Evolutionary conservation across 192 early-diverging fungal genomes (phyloP), one percentile per base, ranked within the genome.

Genomic region (Entomortierella lignicola): DNA sequence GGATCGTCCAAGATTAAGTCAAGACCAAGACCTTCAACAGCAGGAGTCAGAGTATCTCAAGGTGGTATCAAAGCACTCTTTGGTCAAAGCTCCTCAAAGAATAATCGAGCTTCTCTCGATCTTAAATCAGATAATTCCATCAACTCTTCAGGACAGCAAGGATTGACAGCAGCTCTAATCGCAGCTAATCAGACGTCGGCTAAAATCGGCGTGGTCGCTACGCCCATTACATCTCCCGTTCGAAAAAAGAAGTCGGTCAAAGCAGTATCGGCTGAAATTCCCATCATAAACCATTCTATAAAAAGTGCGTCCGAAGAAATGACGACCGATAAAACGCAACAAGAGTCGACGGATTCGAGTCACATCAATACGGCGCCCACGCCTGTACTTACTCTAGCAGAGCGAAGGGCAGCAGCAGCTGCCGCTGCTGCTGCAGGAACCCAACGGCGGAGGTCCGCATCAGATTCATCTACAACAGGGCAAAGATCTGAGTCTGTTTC

Each of bases 31-130:
- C 66, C 74, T 4, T 77, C 74, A 2, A 68, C 61, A 2, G 55
- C 66, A 13, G 61, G 60, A 1, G 50, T 54, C 21, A 62, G 74
- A 37, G 51, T 77, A 13, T 77, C 74, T 29, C 74, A 77, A 30
- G 74, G 74, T 6, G 74, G 74, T 10, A 77, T 77, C 47, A 77
- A 77, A 39, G 74, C 74, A 37, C 61, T 77, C n/a, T 77, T 77
- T 44, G 74, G 74, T 30, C 66, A 63, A 54, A 31, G 39, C 17
- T 30, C 34, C 4, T 57, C 62, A 41, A 77, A 77, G 56, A 55
- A 44, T 21, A 77, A 69, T 26, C 60, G 74, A 3, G 48, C 61
- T 5, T 77, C 74, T 20, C 34, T 77, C 2, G 74, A 77, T 43
- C 55, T 77, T 2, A 77, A 77, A 60, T 26, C 61, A 27, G 74